phyloP scores from a whole-genome alignment of 805 yeast genomes.

The Candida lessepsii region DNA sequence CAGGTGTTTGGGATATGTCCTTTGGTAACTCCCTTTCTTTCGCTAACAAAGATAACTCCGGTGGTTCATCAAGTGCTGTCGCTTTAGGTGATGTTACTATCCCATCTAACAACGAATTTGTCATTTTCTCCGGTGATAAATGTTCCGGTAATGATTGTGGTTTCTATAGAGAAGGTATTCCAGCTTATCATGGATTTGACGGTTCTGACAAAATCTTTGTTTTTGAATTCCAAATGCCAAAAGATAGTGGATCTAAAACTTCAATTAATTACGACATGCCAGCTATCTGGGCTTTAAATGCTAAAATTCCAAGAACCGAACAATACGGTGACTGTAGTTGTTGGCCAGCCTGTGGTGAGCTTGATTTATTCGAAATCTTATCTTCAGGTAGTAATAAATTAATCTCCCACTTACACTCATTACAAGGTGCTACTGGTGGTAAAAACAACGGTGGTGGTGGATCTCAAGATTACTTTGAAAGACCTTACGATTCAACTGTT shows the following conservation, averaged over 20 bases:
- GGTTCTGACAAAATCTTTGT: slow-evolving; percentile 84
- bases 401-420: slow-evolving; percentile 79
- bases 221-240: slow-evolving; percentile 93
- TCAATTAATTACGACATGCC: slow-evolving; percentile 88
- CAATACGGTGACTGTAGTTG: slow-evolving; percentile 97
- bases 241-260: slow-evolving; percentile 44
- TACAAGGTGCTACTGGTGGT: slow-evolving; percentile 41
- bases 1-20: slow-evolving; percentile 83
- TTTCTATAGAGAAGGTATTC: slow-evolving; percentile 77
- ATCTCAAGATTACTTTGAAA: slow-evolving; percentile 77
- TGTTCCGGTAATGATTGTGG: slow-evolving; percentile 69
- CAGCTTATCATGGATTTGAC: slow-evolving; percentile 92
- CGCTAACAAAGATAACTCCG: slow-evolving; percentile 73
- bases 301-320: slow-evolving; percentile 92
- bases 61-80: slow-evolving; percentile 67
- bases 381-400: slow-evolving; percentile 71
- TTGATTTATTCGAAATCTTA: slow-evolving; percentile 90
- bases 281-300: slow-evolving; percentile 94
- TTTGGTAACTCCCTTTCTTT: slow-evolving; percentile 93
- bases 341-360: slow-evolving; percentile 96
- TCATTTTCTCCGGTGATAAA: slow-evolving; percentile 72
- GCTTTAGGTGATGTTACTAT: slow-evolving; percentile 68
- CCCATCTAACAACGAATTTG: slow-evolving; percentile 72
- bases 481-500: slow-evolving; percentile 77
- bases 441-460: slow-evolving; percentile 71